Evolutionary conservation across 768 basidiomycete genomes (phyloP), one percentile per base, ranked within the genome.

Genomic region (Crepidotus variabilis): DNA sequence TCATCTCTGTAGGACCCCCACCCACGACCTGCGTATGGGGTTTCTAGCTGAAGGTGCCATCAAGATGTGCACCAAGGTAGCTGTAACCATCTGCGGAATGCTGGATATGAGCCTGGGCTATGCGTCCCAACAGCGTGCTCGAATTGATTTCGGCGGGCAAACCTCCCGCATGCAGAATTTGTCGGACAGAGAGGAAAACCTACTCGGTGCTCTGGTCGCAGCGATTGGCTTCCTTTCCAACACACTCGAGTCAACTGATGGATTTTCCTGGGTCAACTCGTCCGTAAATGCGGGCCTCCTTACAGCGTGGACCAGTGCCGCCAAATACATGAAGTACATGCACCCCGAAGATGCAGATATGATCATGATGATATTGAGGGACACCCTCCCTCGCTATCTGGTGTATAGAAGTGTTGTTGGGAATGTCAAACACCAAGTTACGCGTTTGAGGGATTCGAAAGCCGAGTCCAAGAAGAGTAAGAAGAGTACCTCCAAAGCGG

Each of bases 371-470:
- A 58, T 73, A 22, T 39, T 76, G 11, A 58, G 56, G 11, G 52
- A 65, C 28, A 67, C 70, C 35, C 58, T 75, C 3, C 69, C 71
- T 2, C 65, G 61, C 35, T 75, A 75, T 53, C 65, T 74, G n/a
- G 71, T 74, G 2, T 76, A 75, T 57, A 67, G 71, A 6, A 72
- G 71, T 21, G 73, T 75, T 16, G 58, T 75, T 8, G 63, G 67
- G 50, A 65, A 66, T 8, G 65, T 71, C 16, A 67, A 73, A 47
- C 55, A 59, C 8, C 59, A 68, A n/a, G 64, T 75, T 56, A 35
- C 18, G 14, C 65, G 61, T 47, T 48, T 72, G 13, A 5, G 20
- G 14, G 51, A 36, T 33, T 10, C 51, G 22, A 23, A 33, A 9
- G 48, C 34, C 20, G 11, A 23, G 23, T 52, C 32, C 10, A 50